These are phyloP conservation scores for Cytospora chrysosperma DNA, from an alignment of 2,329 filamentous ascomycete species.

Conservation along the genomic window DNA sequence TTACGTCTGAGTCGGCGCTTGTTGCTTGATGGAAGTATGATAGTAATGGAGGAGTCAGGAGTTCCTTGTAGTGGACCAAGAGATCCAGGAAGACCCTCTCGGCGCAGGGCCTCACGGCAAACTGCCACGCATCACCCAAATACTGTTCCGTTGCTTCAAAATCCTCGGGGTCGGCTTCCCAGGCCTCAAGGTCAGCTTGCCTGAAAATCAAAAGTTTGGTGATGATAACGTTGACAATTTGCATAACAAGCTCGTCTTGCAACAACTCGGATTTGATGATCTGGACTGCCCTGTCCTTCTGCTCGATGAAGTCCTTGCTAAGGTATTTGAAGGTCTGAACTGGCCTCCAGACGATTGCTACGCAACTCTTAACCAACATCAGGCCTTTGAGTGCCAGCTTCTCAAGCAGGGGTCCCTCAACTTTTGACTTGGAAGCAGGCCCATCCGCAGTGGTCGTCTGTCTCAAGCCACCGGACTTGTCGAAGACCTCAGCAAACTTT, in stretches of 20 bases:
- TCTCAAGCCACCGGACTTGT: constrained; percentile 57
- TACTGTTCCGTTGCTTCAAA: constrained; percentile 92
- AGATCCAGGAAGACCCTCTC: constrained; percentile 94
- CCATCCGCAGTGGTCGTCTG: constrained; percentile 39
- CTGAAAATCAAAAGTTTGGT: constrained; percentile 87
- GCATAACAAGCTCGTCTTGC: constrained; percentile 71
- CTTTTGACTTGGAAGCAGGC: constrained; percentile 46
- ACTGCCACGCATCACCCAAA: constrained; percentile 83
- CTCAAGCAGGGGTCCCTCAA: constrained; percentile 67
- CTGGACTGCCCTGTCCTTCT: constrained; percentile 68
- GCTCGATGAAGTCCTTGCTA: constrained; percentile 69
- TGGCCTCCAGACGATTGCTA: constrained; percentile 82
- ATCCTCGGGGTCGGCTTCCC: constrained; percentile 92
- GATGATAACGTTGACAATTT: constrained; percentile 82
- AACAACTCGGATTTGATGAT: constrained; percentile 73
- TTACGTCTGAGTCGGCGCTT: constrained; percentile 63
- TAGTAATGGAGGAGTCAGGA: constrained; percentile 76
- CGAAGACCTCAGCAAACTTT: constrained; percentile 73
- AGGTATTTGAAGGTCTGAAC: constrained; percentile 81
- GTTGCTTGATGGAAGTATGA: constrained; percentile 80
- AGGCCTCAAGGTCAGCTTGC: constrained; percentile 79
- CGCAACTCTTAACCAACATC: constrained; percentile 75
- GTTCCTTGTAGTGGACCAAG: constrained; percentile 80
- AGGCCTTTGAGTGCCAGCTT: constrained; percentile 81
- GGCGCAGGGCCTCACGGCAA: constrained; percentile 85